Base-by-base conservation (phyloP, 805 yeast genomes). In the Ogataea henricii region DNA sequence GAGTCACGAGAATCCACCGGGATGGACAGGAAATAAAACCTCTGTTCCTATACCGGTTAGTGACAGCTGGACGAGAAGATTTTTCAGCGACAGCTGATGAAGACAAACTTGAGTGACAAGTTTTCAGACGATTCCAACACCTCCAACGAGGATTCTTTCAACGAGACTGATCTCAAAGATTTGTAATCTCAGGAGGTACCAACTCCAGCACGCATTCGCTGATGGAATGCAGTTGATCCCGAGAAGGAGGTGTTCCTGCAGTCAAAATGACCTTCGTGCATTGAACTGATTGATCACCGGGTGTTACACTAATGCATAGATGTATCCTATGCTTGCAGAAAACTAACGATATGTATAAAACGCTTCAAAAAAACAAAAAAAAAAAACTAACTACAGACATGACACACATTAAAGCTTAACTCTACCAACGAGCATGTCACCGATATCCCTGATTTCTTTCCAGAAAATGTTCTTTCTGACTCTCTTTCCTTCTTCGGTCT, bases 1-100 rank as follows among this genome's bases (percentile, higher is more conserved):
- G 10, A 33, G 20, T 30, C 13, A 6, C 6, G 8, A 22, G 25
- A 6, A 22, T 22, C 25, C 25, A 22, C 8, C 25, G 25, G 25
- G 6, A 22, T n/a, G n/a, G n/a, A n/a, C n/a, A n/a, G n/a, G n/a
- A n/a, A n/a, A n/a, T n/a, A n/a, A n/a, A n/a, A n/a, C n/a, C n/a
- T n/a, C n/a, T n/a, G n/a, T n/a, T n/a, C n/a, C n/a, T n/a, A n/a
- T n/a, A n/a, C n/a, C n/a, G 30, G 30, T 27, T 12, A 27, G 30
- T 27, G 30, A n/a, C n/a, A n/a, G n/a, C n/a, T n/a, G n/a, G 99
- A 94, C 63, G 99, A 94, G 63, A 92, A 91, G 68, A 91, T 94
- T 3, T 83, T 87, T 51, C 98, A 94, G 63, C 72, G 99, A 16
- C 99, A 94, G 65, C 69, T 91, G 45, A 83, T 89, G 74, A 94